Evolutionary conservation across 1,284 basidiomycete species (phyloP).

Genomic region (Naganishia sp.): DNA sequence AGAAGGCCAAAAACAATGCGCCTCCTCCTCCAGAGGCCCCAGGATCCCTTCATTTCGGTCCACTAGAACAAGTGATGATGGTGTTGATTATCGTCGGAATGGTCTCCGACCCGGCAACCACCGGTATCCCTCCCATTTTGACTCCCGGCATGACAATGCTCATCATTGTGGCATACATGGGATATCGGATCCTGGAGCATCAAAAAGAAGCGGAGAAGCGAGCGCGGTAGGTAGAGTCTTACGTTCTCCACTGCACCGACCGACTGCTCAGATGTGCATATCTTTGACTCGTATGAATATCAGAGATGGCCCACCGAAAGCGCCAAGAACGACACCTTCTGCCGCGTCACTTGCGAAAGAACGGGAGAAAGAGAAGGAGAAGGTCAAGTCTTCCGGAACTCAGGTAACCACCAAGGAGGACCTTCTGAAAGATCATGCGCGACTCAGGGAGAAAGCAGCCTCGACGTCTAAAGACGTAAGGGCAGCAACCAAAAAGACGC

Average conservation of each 20-base stretch:
- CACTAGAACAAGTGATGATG: slow-evolving; percentile 33
- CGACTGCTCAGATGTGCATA: too few relatives aligned
- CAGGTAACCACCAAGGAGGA: slow-evolving; percentile 30
- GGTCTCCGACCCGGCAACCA: slow-evolving; percentile 27
- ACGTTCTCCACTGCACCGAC: too few relatives aligned
- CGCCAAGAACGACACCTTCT: slow-evolving; percentile 15
- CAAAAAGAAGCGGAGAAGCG: slow-evolving; percentile 30
- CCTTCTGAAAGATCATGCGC: slow-evolving; percentile 28
- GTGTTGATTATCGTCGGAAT: slow-evolving; percentile 33
- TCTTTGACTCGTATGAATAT: too few relatives aligned
- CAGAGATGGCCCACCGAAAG: slow-evolving; percentile 12
- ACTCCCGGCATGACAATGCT: slow-evolving; percentile 33
- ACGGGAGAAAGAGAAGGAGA: slow-evolving; percentile 27
- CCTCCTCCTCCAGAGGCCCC: slow-evolving; percentile 33
- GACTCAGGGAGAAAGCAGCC: slow-evolving; percentile 27
- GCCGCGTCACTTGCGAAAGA: background rate
- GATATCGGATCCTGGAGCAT: slow-evolving; percentile 31
- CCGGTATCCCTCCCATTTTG: slow-evolving; percentile 24
- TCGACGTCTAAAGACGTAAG: slow-evolving; percentile 30
- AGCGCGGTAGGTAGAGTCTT: too few relatives aligned
- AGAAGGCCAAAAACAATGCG: slow-evolving; percentile 28
- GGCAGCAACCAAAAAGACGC: slow-evolving; percentile 33
- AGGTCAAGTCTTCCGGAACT: slow-evolving; percentile 17
- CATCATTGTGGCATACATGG: slow-evolving; percentile 32
- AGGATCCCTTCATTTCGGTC: slow-evolving; percentile 32